Evolutionary conservation across 179 eudicot genomes (phyloP).

Genomic region (Vitellaria paradoxa): DNA sequence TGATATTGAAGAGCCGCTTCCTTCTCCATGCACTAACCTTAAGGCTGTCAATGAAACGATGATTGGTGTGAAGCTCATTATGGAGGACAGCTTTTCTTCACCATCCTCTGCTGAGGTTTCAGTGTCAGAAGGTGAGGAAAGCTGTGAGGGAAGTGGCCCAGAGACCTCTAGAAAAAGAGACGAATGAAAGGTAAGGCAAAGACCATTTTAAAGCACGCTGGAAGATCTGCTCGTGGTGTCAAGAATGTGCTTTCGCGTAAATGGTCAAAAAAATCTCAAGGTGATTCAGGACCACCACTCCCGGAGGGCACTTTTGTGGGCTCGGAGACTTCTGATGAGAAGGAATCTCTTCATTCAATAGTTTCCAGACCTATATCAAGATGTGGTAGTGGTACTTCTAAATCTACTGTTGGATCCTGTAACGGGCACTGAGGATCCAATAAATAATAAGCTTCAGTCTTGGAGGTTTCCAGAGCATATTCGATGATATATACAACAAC

Average conservation of each 20-base stretch:
- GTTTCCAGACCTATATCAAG: neutral
- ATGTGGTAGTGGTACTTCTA: neutral
- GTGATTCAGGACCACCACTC: slow-evolving; percentile 14
- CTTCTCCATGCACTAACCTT: slow-evolving; percentile 45
- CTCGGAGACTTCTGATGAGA: slow-evolving; percentile 36
- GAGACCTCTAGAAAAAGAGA: slow-evolving; percentile 36
- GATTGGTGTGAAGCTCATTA: slow-evolving; percentile 44
- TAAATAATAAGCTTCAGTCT: neutral
- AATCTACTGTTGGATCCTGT: no score
- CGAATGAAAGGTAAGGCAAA: slow-evolving; percentile 41
- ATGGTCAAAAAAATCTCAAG: slow-evolving; percentile 31
- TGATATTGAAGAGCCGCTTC: slow-evolving; percentile 23
- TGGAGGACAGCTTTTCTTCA: slow-evolving; percentile 39
- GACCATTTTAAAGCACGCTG: slow-evolving; percentile 49
- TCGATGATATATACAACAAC: no score
- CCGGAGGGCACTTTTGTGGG: slow-evolving; percentile 16
- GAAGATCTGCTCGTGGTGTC: slow-evolving; percentile 49
- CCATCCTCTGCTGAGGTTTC: slow-evolving; percentile 21
- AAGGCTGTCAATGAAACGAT: slow-evolving; percentile 22
- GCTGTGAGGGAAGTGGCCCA: slow-evolving; percentile 33
- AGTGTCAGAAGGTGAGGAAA: slow-evolving; percentile 26
- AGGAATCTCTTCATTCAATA: slow-evolving; percentile 4
- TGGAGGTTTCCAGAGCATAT: neutral
- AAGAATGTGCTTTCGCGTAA: slow-evolving; percentile 46
- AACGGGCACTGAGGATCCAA: neutral